These are phyloP conservation scores for Fusarium nanum DNA, from an alignment of 2,329 filamentous ascomycete genomes.

Conservation along the genomic window DNA sequence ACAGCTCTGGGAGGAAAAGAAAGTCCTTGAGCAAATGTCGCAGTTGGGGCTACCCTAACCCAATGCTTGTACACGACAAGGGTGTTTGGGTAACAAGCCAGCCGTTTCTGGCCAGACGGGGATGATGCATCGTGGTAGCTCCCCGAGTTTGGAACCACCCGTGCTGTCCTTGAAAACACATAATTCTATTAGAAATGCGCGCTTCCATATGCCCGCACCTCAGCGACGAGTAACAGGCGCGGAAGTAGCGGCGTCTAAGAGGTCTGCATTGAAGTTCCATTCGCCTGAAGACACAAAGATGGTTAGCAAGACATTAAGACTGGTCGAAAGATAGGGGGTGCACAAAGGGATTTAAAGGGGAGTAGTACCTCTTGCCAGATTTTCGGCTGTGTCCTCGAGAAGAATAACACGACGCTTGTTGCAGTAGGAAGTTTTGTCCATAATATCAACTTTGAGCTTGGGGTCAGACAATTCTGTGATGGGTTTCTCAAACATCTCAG, in stretches of 20 bases:
- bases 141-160: neutral
- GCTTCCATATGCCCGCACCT: neutral
- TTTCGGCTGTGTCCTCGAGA: constrained; percentile 91
- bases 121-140: neutral
- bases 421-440: constrained; percentile 98
- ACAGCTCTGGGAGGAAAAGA: neutral
- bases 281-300: constrained; percentile 50
- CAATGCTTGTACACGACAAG: constrained; percentile 9
- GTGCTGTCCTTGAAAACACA: neutral
- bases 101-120: constrained; percentile 1
- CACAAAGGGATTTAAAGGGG: neutral
- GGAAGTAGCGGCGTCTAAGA: constrained; percentile 37
- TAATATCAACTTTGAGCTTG: constrained; percentile 97
- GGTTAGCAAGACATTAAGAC: constrained; percentile 40
- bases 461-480: constrained; percentile 83
- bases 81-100: constrained; percentile 6
- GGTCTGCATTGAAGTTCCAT: constrained; percentile 59
- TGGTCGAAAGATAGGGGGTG: neutral
- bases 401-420: constrained; percentile 91
- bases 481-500: constrained; percentile 99
- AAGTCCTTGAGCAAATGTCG: constrained; percentile 1
- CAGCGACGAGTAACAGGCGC: constrained; percentile 42
- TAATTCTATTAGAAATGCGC: neutral
- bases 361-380: constrained; percentile 81
- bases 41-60: constrained; percentile 17